Evolutionary conservation across 768 basidiomycete genomes (phyloP), one percentile per base, ranked within the genome.

Genomic region (Termitomyces sp.): DNA sequence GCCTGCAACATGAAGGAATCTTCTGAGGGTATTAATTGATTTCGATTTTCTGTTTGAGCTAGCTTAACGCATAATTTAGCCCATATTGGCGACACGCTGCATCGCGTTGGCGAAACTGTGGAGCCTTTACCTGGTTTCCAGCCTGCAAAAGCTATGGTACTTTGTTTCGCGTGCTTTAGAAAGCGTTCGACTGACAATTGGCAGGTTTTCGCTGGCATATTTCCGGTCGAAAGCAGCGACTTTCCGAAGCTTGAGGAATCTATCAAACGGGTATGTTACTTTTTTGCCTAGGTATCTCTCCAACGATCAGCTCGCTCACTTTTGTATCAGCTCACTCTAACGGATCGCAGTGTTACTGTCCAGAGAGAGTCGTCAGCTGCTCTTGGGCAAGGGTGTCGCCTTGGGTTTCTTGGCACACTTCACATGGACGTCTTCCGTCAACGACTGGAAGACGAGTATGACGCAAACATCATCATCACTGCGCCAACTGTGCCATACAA

Each of bases 1-100:
- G 91, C 94, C 1, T 98, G 96, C 74, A 96, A 95, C 70, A 98
- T 99, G 96, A 99, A 98, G 73, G 91, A 97, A 67, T 91, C 92
- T 11, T 86, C 91, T 15, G 94, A 98, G 80, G 95, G 95, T 94
- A 59, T 46, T 24, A 6, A 12, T 61, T 13, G 51, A 38, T 7
- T 24, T 22, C 5, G 7, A 16, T 38, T 49, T 39, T 32, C n/a
- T 35, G 32, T 8, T 15, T 49, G 22, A 20, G 13, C 16, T 22
- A 32, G 7, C n/a, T 32, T 44, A 7, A 55, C 3, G n/a, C 18
- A 32, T 38, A 8, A 32, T 18, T 7, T 67, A 97, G 95, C 96
- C 24, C 89, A 91, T 69, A 89, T 98, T 63, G 97, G 97, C 46
- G 97, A 99, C 69, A 99, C 97, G 1, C 79, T 98, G 55, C 84